Conservation (phyloP, 2,329 filamentous ascomycete genomes). For the Arachnomyces sp. region DNA sequence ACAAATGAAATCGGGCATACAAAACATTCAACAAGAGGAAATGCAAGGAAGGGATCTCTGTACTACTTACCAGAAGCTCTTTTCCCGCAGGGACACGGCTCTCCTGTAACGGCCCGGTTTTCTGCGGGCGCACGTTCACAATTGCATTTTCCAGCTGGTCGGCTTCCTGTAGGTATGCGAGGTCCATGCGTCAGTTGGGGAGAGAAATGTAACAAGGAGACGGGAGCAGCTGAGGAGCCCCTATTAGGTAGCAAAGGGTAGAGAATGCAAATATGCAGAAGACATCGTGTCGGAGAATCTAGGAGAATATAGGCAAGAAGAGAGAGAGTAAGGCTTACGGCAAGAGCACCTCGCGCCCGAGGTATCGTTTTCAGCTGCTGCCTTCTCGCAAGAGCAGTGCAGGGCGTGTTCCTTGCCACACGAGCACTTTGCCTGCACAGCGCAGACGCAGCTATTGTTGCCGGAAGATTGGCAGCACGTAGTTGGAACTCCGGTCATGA, state of each 20-base stretch:
- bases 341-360: slow-evolving; percentile 73
- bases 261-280: not conserved
- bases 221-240: not conserved
- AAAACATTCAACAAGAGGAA: not conserved
- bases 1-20: slow-evolving; percentile 7
- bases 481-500: slow-evolving; percentile 14
- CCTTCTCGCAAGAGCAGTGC: slow-evolving; percentile 75
- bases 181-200: slow-evolving; percentile 1
- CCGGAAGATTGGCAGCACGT: slow-evolving; percentile 54
- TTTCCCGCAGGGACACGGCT: slow-evolving; percentile 68
- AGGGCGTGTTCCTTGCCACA: slow-evolving; percentile 84
- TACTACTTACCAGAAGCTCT: slow-evolving; percentile 56
- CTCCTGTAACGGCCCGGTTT: slow-evolving; percentile 54
- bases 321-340: slow-evolving; percentile 42
- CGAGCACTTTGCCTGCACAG: slow-evolving; percentile 61
- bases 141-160: slow-evolving; percentile 71
- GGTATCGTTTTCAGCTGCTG: slow-evolving; percentile 64
- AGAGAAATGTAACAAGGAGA: not conserved
- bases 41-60: not conserved
- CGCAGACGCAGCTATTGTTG: slow-evolving; percentile 48
- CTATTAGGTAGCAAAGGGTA: slow-evolving; percentile 1
- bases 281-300: slow-evolving; percentile 1
- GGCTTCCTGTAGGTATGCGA: slow-evolving; percentile 44
- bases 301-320: no score
- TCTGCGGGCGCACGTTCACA: slow-evolving; percentile 65